Percentiles rank a stretch among this genome's conserved stretches.
Conservation (phyloP, 2,329 filamentous ascomycete genomes). For the Cyphellophora europaea region DNA sequence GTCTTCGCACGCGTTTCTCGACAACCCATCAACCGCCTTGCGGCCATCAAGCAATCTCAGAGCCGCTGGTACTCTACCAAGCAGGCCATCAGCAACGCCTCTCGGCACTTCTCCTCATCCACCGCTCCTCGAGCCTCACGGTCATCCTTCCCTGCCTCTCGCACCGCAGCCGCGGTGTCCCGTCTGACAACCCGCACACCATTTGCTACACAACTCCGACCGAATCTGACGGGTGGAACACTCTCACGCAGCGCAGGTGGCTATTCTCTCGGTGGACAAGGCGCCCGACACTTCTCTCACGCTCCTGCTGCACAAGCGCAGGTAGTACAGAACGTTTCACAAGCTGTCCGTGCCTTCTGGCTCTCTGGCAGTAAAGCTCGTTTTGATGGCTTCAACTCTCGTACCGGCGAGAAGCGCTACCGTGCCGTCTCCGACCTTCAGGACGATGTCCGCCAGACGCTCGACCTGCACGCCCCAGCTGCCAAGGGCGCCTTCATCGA, state of each 20-base stretch:
- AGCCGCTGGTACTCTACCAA: constrained; percentile 56
- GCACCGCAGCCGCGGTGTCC: constrained; percentile 45
- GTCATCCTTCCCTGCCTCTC: constrained; percentile 46
- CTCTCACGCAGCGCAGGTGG: constrained; percentile 79
- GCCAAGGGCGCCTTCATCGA: constrained; percentile 75
- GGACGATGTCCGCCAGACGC: constrained; percentile 60
- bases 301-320: constrained; percentile 75
- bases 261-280: constrained; percentile 67
- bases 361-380: constrained; percentile 82
- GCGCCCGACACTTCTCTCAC: constrained; percentile 82
- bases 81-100: constrained; percentile 28
- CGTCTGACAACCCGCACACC: constrained; percentile 67
- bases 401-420: constrained; percentile 67
- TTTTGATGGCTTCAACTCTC: constrained; percentile 65
- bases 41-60: constrained; percentile 54
- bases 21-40: constrained; percentile 53
- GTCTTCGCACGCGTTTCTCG: constrained; percentile 46
- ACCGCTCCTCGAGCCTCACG: constrained; percentile 35
- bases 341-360: constrained; percentile 84
- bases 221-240: constrained; percentile 82
- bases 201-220: constrained; percentile 79
- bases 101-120: constrained; percentile 43
- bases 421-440: constrained; percentile 66
- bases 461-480: constrained; percentile 39
- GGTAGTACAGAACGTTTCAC: constrained; percentile 89